phyloP scores from a whole-genome alignment of 441 rosid genomes.

The Codiaeum variegatum region DNA sequence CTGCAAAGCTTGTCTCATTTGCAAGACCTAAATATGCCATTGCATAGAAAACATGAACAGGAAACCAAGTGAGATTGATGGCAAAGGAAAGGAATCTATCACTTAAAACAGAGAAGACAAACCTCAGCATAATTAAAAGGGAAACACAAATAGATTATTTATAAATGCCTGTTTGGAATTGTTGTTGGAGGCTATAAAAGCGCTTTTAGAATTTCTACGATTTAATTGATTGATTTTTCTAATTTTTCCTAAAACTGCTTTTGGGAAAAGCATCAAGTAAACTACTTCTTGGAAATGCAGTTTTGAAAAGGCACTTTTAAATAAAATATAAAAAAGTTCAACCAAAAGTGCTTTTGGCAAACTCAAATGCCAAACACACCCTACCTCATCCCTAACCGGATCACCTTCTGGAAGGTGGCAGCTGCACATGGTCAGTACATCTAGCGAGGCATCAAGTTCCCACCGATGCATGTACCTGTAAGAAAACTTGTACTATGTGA shows the following conservation, averaged over 20 bases:
- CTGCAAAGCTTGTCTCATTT: slow-evolving; percentile 84
- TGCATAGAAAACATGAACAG: background rate
- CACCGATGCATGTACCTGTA: slow-evolving; percentile 85
- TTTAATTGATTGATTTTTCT: too few species aligned
- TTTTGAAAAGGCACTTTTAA: too few species aligned
- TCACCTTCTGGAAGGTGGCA: slow-evolving; percentile 76
- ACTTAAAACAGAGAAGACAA: slow-evolving; percentile 10
- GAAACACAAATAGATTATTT: slow-evolving; percentile 2
- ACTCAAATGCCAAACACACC: too few species aligned
- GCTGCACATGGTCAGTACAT: slow-evolving; percentile 98
- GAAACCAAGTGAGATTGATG: slow-evolving; percentile 9
- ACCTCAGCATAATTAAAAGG: slow-evolving; percentile 11
- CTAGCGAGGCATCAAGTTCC: slow-evolving; percentile 91
- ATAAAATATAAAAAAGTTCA: too few species aligned
- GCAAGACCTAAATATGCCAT: slow-evolving; percentile 54
- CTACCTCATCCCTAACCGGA: slow-evolving; percentile 75
- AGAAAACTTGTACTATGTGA: background rate
- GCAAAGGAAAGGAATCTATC: slow-evolving; percentile 8
- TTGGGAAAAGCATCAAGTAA: too few species aligned
- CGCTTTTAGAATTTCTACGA: too few species aligned
- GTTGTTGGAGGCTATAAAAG: too few species aligned
- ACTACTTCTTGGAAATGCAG: too few species aligned
- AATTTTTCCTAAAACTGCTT: too few species aligned
- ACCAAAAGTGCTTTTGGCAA: too few species aligned
- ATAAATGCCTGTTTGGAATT: too few species aligned